Percentiles rank a stretch among this genome's conserved stretches.
Evolutionary conservation across 2,329 filamentous ascomycete species (phyloP).

Genomic region (Cadophora luteo-olivacea): DNA sequence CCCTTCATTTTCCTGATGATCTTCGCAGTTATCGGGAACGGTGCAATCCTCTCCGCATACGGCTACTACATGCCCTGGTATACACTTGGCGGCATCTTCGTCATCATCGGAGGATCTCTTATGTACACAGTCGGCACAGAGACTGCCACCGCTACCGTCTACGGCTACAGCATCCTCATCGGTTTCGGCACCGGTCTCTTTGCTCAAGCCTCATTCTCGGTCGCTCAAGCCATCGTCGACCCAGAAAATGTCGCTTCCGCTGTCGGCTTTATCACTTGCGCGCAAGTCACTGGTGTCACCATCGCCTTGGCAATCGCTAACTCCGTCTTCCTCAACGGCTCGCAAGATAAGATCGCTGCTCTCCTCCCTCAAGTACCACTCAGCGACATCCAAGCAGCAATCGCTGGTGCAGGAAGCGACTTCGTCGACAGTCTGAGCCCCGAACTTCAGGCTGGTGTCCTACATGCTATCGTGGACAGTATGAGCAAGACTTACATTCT

Average conservation of each 20-base stretch:
- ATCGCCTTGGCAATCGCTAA: conserved; percentile 49
- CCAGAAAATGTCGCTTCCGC: conserved; percentile 43
- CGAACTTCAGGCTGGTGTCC: conserved; percentile 31
- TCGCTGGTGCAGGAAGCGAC: conserved; percentile 38
- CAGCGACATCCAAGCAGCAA: conserved; percentile 42
- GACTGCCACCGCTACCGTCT: conserved; percentile 40
- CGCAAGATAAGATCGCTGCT: conserved; percentile 40
- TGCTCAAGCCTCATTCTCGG: conserved; percentile 47
- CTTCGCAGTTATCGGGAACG: conserved; percentile 45
- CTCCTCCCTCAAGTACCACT: conserved; percentile 40
- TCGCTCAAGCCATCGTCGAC: conserved; percentile 47
- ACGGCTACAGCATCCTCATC: conserved; percentile 49
- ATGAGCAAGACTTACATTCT: conserved; percentile 46
- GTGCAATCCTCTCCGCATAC: conserved; percentile 44
- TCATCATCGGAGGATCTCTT: conserved; percentile 44
- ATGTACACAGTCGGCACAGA: conserved; percentile 43
- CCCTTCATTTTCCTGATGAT: conserved; percentile 48
- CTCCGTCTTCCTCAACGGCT: conserved; percentile 47
- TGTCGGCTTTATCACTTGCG: conserved; percentile 49
- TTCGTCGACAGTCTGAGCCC: conserved; percentile 36
- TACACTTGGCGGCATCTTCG: conserved; percentile 45
- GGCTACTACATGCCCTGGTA: conserved; percentile 51
- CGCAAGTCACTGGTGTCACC: conserved; percentile 47
- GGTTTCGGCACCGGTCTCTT: conserved; percentile 50
- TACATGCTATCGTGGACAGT: conserved; percentile 45